Evolutionary conservation across 1,284 basidiomycete species (phyloP).

Genomic region (Microstroma glucosiphilum): DNA sequence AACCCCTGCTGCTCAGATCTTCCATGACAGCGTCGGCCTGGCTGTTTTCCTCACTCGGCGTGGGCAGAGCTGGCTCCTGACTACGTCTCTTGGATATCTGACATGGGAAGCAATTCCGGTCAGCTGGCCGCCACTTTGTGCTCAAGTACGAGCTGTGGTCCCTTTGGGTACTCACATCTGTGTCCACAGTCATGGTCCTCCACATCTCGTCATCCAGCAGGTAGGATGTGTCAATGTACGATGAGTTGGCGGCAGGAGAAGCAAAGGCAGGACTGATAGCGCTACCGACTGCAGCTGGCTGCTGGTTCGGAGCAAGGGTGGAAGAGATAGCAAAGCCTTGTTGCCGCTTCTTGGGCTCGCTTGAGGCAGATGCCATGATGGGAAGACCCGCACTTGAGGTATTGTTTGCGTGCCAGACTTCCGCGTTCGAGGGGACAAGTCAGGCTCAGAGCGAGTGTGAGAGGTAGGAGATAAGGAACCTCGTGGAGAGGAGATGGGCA

Average conservation of each 20-base stretch:
- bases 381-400: too few species aligned
- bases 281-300: background rate
- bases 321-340: background rate
- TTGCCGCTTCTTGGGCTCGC: constrained; percentile 1
- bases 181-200: background rate
- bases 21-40: constrained; percentile 1
- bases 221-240: constrained; percentile 1
- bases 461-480: too few species aligned
- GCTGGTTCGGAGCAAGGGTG: background rate
- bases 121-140: background rate
- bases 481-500: too few species aligned
- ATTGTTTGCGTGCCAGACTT: too few species aligned
- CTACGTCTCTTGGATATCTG: background rate
- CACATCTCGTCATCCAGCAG: constrained; percentile 3
- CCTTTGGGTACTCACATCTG: too few species aligned
- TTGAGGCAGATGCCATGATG: background rate
- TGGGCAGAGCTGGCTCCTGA: background rate
- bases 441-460: too few species aligned
- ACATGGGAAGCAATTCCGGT: background rate
- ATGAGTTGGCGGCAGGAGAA: background rate
- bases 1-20: background rate
- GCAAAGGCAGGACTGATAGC: background rate
- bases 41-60: background rate
- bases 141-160: background rate
- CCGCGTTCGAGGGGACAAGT: too few species aligned